These are phyloP conservation scores for Fraxinus angustifolia DNA, from an alignment of 305 asterid species.

Conservation along the genomic window DNA sequence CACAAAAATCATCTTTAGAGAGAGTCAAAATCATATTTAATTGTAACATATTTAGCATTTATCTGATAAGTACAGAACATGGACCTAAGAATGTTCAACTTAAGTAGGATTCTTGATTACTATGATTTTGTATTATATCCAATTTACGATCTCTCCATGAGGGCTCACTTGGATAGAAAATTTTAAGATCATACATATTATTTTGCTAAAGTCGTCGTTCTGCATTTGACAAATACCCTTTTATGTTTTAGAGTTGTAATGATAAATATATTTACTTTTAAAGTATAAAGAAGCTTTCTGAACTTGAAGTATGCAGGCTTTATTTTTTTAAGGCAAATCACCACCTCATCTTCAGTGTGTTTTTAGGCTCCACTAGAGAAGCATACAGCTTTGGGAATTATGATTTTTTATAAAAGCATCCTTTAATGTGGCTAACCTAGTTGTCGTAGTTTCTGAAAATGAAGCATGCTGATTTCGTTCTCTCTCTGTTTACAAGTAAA, in stretches of 20 bases:
- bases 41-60: not conserved
- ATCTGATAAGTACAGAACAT: not conserved
- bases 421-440: not conserved
- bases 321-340: not conserved
- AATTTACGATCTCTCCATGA: not conserved
- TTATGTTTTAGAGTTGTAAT: not conserved
- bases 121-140: not conserved
- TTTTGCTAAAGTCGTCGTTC: not conserved
- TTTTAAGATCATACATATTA: not conserved
- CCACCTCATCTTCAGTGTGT: not conserved
- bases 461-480: not conserved
- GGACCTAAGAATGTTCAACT: not conserved
- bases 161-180: not conserved
- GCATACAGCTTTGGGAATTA: not conserved
- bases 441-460: not conserved
- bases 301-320: not conserved
- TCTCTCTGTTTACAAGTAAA: not conserved
- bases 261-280: not conserved
- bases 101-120: not conserved
- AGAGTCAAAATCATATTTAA: not conserved
- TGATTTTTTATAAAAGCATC: not conserved
- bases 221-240: not conserved
- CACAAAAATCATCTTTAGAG: not conserved
- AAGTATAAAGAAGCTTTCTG: not conserved
- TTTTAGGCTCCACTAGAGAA: not conserved